A percentile compares a stretch with the other conserved stretches of the same genome.
phyloP scores from a whole-genome alignment of 2,329 filamentous ascomycete genomes.

The Ceratocystis colombiana region DNA sequence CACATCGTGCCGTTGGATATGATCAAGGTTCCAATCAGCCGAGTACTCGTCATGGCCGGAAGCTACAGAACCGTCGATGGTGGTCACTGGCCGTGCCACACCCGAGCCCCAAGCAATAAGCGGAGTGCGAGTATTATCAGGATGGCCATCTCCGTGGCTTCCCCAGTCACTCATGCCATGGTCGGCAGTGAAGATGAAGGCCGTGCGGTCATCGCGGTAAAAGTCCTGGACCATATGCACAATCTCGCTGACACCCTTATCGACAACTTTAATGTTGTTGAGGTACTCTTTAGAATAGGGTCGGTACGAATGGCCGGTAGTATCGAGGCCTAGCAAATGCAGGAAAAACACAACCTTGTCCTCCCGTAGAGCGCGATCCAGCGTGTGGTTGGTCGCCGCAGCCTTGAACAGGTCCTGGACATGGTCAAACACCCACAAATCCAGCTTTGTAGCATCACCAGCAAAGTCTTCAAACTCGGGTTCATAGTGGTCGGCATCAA shows the following conservation, averaged over 20 bases:
- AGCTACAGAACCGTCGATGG: conserved; percentile 43
- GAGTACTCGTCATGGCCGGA: conserved; percentile 88
- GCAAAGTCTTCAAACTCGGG: conserved; percentile 86
- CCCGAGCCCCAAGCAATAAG: conserved; percentile 90
- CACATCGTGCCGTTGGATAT: conserved; percentile 79
- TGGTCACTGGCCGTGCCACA: conserved; percentile 61
- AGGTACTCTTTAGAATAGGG: conserved; percentile 95
- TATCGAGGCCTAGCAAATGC: conserved; percentile 85
- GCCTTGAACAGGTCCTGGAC: conserved; percentile 78
- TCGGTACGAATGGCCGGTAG: conserved; percentile 71
- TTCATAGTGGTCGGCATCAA: conserved; percentile 78
- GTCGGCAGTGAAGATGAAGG: conserved; percentile 94
- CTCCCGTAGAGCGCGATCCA: conserved; percentile 61
- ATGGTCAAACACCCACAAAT: conserved; percentile 91
- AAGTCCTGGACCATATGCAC: conserved; percentile 73
- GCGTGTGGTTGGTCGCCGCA: conserved; percentile 64
- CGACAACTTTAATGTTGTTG: conserved; percentile 87
- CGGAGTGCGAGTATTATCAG: conserved; percentile 91
- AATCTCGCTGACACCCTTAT: conserved; percentile 78
- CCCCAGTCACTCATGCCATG: conserved; percentile 99
- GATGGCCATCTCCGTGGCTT: conserved; percentile 96
- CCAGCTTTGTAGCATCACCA: conserved; percentile 66
- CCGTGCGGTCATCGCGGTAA: conserved; percentile 73
- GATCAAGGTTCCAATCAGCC: conserved; percentile 72
- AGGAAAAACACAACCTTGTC: conserved; percentile 93